phyloP scores from a whole-genome alignment of 139 green algal genomes.

The Chlorella sp. region DNA sequence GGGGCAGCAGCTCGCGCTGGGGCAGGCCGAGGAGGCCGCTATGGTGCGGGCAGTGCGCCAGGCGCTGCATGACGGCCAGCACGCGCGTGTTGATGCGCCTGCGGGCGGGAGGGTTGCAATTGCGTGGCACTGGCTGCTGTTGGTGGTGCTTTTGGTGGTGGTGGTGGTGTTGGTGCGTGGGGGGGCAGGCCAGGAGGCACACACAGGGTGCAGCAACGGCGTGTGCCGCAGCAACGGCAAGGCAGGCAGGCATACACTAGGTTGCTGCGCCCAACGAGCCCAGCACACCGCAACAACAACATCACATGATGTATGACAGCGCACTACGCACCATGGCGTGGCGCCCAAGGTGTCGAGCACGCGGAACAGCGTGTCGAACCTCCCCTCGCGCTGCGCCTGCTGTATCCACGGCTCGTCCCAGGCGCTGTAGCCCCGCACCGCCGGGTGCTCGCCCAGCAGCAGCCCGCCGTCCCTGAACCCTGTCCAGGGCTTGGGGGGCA shows the following conservation, averaged over 20 bases:
- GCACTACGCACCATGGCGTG: slow-evolving; percentile 66
- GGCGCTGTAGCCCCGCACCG: slow-evolving; percentile 7
- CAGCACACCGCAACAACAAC: too few species aligned
- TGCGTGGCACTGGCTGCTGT: not conserved
- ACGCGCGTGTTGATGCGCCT: slow-evolving; percentile 54
- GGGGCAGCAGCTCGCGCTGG: not conserved
- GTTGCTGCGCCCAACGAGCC: too few species aligned
- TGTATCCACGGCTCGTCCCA: slow-evolving; percentile 13
- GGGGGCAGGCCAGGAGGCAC: too few species aligned
- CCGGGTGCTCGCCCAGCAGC: slow-evolving; percentile 21
- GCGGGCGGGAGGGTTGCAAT: not conserved
- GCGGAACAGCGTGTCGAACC: slow-evolving; percentile 53
- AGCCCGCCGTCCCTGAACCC: slow-evolving; percentile 50
- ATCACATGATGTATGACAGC: too few species aligned
- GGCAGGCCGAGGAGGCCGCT: not conserved
- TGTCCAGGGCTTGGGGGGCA: slow-evolving; percentile 68
- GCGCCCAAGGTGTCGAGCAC: slow-evolving; percentile 74
- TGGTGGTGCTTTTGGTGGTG: not conserved
- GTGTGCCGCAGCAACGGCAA: not conserved
- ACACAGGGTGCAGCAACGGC: not conserved
- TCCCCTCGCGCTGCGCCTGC: slow-evolving; percentile 13
- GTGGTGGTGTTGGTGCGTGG: too few species aligned
- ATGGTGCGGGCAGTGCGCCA: slow-evolving; percentile 5
- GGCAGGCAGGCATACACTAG: not conserved
- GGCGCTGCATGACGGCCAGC: slow-evolving; percentile 35